Percentiles rank a stretch among this genome's conserved stretches.
Conservation (phyloP, 306 rosid genomes). For the Fagus sylvatica region DNA sequence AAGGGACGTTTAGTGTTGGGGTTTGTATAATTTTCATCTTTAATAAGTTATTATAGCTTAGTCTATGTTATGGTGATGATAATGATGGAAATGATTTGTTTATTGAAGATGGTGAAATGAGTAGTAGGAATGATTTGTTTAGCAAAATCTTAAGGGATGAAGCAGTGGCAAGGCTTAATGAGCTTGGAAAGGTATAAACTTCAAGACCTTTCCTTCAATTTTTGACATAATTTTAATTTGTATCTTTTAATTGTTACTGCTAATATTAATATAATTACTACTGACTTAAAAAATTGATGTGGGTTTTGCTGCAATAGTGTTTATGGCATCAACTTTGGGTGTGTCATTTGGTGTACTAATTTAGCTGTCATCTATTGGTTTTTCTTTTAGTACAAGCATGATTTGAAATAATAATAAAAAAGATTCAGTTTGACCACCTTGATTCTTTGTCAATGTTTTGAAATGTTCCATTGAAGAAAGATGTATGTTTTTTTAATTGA, state of each 20-base stretch:
- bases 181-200: constrained; percentile 71
- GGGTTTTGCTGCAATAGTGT: constrained; percentile 16
- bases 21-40: background rate
- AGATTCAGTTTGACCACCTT: too few relatives aligned
- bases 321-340: too few relatives aligned
- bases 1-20: background rate
- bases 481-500: too few relatives aligned
- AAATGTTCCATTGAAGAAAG: too few relatives aligned
- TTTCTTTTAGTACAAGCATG: too few relatives aligned
- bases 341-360: too few relatives aligned
- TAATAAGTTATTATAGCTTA: background rate
- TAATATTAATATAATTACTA: background rate
- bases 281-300: background rate
- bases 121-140: constrained; percentile 34
- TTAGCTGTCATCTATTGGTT: too few relatives aligned
- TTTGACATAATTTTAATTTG: constrained; percentile 8
- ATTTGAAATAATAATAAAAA: too few relatives aligned
- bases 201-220: constrained; percentile 10
- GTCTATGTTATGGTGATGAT: constrained; percentile 38
- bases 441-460: too few relatives aligned
- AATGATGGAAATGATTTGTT: constrained; percentile 58
- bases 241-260: background rate
- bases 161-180: constrained; percentile 70
- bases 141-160: constrained; percentile 78
- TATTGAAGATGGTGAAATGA: constrained; percentile 27